These are phyloP conservation scores for Macadamia tetraphylla DNA, from an alignment of 164 flowering plant genomes.

Conservation along the genomic window DNA sequence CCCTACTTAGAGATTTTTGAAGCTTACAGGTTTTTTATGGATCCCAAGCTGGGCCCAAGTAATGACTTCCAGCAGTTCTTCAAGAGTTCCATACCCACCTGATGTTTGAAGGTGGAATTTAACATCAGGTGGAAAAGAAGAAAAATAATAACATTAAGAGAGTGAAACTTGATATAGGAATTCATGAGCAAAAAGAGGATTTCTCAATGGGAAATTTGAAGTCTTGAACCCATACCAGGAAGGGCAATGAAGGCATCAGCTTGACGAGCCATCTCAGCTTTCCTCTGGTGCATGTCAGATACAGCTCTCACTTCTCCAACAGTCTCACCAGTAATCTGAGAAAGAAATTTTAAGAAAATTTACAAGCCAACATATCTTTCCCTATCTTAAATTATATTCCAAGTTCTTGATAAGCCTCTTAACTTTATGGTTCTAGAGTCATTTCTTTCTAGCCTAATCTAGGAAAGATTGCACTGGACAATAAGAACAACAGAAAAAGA, in stretches of 20 bases:
- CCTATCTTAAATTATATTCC: too few relatives aligned
- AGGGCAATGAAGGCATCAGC: constrained; percentile 97
- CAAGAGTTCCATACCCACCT: constrained; percentile 96
- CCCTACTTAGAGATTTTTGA: too few relatives aligned
- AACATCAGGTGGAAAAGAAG: not conserved
- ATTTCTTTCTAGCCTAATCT: not conserved
- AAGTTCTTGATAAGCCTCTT: not conserved
- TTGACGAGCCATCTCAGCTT: constrained; percentile 92
- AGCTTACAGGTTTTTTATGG: constrained; percentile 79
- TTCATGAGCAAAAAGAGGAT: not conserved
- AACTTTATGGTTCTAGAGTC: not conserved
- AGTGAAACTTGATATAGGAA: not conserved
- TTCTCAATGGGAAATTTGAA: not conserved
- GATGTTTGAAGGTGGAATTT: constrained; percentile 5
- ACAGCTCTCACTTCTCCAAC: constrained; percentile 89
- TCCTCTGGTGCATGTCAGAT: constrained; percentile 88
- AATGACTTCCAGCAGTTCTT: constrained; percentile 86
- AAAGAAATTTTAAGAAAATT: not conserved
- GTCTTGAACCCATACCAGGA: constrained; percentile 47
- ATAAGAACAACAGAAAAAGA: not conserved
- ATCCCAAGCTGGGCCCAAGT: constrained; percentile 96
- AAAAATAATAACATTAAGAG: not conserved
- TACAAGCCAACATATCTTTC: too few relatives aligned
- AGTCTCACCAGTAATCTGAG: constrained; percentile 73
- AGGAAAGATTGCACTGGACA: not conserved